A percentile compares a stretch with the other conserved stretches of the same genome.
Conservation (phyloP, 805 yeast genomes). For the Sugiyamaella qingdaonensis region DNA sequence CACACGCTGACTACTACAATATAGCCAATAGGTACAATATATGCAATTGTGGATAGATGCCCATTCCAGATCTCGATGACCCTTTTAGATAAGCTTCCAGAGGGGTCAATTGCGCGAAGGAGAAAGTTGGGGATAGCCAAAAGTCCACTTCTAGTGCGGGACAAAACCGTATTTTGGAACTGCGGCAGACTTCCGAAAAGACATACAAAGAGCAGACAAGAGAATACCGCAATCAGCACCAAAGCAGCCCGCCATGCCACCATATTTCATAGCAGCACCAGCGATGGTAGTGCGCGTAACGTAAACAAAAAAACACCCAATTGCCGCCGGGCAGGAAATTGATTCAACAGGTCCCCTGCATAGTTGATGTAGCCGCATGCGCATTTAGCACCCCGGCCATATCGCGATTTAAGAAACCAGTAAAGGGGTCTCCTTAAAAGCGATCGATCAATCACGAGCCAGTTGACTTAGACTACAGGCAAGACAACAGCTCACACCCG, state of each 20-base stretch:
- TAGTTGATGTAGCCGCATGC: too few species aligned
- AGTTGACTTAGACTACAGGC: neutral
- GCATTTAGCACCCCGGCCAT: too few species aligned
- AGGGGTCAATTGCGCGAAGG: conserved; percentile 3
- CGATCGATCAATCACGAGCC: too few species aligned
- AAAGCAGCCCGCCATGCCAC: neutral
- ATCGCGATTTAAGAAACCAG: neutral
- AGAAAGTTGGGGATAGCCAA: conserved; percentile 19
- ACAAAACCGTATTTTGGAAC: conserved; percentile 26
- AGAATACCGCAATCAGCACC: conserved; percentile 22
- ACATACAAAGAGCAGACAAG: conserved; percentile 28
- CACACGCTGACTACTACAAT: conserved; percentile 15
- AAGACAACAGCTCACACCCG: neutral
- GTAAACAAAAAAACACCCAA: too few species aligned
- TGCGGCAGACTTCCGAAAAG: conserved; percentile 36
- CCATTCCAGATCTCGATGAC: neutral
- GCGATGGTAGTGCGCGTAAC: too few species aligned
- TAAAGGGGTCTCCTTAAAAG: neutral
- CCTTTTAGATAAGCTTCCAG: neutral
- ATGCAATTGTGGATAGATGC: conserved; percentile 5
- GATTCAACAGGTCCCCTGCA: neutral
- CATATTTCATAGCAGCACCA: too few species aligned
- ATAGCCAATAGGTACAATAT: conserved; percentile 24
- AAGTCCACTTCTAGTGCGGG: conserved; percentile 21
- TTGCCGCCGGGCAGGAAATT: too few species aligned